A percentile compares a stretch with the other conserved stretches of the same genome.
phyloP scores from a whole-genome alignment of 2,329 filamentous ascomycete genomes.

The Albophoma yamanashiensis region DNA sequence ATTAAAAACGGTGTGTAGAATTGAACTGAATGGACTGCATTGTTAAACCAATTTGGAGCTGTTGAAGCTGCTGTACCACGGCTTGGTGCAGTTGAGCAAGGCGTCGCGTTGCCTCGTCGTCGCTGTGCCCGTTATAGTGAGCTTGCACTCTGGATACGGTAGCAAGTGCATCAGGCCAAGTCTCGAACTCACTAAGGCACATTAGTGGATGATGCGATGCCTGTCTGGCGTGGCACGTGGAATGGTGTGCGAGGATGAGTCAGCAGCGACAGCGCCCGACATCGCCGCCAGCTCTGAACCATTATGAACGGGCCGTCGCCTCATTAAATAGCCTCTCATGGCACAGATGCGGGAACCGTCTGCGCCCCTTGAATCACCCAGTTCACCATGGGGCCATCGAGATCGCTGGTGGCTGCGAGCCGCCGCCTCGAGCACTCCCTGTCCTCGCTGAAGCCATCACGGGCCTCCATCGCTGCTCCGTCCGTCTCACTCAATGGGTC shows the following conservation, averaged over 20 bases:
- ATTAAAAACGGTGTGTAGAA: not conserved
- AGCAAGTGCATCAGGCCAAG: no score
- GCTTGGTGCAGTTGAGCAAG: not conserved
- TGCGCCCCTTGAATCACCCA: not conserved
- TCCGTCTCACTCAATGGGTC: not conserved
- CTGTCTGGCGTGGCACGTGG: constrained; percentile 8
- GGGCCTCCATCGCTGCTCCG: not conserved
- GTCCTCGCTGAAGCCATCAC: not conserved
- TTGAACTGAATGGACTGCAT: not conserved
- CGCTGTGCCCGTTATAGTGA: no score
- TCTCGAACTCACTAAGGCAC: no score
- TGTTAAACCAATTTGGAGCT: not conserved
- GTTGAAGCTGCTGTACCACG: not conserved
- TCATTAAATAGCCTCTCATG: not conserved
- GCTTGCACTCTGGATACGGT: no score
- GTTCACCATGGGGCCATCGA: constrained; percentile 6
- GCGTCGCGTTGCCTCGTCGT: not conserved
- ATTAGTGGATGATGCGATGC: no score
- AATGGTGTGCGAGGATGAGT: constrained; percentile 13
- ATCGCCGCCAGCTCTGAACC: not conserved
- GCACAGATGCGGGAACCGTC: not conserved
- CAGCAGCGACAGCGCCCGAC: constrained; percentile 3
- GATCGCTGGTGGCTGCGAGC: constrained; percentile 3
- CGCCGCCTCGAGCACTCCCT: constrained; percentile 4
- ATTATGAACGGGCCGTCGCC: not conserved